Evolutionary conservation across 148 eudicot genomes (phyloP).

Genomic region (Heliosperma pusillum): DNA sequence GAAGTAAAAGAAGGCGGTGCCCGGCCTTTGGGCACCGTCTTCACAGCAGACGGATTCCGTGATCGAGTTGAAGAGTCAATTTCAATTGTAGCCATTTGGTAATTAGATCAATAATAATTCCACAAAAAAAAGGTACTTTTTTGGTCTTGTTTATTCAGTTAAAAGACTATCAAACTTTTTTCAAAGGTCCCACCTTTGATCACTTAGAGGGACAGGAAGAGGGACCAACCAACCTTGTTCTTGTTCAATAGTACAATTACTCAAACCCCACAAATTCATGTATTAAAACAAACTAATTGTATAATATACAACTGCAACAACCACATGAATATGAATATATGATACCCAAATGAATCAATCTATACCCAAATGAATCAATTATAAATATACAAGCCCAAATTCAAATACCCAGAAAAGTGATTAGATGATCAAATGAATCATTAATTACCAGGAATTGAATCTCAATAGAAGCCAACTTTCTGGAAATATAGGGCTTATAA

Average conservation of each 20-base stretch:
- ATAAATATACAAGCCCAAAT: background rate
- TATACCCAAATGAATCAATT: background rate
- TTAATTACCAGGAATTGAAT: slow-evolving; percentile 13
- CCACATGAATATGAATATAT: too few relatives aligned
- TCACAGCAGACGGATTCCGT: slow-evolving; percentile 23
- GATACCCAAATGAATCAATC: slow-evolving; percentile 14
- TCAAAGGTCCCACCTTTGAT: slow-evolving; percentile 27
- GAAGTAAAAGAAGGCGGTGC: slow-evolving; percentile 47
- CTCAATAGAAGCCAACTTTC: slow-evolving; percentile 15
- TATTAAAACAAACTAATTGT: background rate
- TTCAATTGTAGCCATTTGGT: slow-evolving; percentile 40
- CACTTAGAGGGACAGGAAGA: slow-evolving; percentile 20
- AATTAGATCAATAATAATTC: slow-evolving; percentile 47
- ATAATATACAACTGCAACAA: too few relatives aligned
- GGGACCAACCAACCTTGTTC: slow-evolving; percentile 22
- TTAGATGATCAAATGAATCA: slow-evolving; percentile 5
- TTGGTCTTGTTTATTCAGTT: slow-evolving; percentile 23
- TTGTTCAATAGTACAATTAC: slow-evolving; percentile 17
- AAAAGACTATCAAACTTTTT: slow-evolving; percentile 38
- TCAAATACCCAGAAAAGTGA: slow-evolving; percentile 21
- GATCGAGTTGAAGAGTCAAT: slow-evolving; percentile 25
- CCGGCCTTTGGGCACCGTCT: slow-evolving; percentile 4
- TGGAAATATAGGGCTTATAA: background rate
- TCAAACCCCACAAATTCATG: slow-evolving; percentile 27
- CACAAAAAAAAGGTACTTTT: slow-evolving; percentile 28